Percentiles rank a stretch among this genome's conserved stretches.
Conservation (phyloP, 371 early-diverging fungal genomes). For the Umbelopsis sp. region DNA sequence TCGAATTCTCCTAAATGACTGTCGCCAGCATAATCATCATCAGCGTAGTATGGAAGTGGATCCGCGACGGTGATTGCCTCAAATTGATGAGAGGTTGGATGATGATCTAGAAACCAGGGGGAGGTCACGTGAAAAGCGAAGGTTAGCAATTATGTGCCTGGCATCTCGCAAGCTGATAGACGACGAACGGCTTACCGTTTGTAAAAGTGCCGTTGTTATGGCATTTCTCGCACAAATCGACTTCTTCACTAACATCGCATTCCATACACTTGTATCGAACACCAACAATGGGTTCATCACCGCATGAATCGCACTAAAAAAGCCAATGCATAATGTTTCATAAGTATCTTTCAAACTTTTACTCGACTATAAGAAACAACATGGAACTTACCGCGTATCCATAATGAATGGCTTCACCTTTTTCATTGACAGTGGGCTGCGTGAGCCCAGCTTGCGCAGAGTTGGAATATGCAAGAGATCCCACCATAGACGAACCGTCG, state of each 20-base stretch:
- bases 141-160: background rate
- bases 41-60: slow-evolving; percentile 51
- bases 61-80: slow-evolving; percentile 49
- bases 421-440: slow-evolving; percentile 17
- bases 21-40: slow-evolving; percentile 51
- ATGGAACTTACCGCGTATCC: slow-evolving; percentile 57
- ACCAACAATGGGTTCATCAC: slow-evolving; percentile 66
- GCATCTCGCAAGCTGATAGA: background rate
- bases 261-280: slow-evolving; percentile 61
- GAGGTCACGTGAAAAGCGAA: background rate
- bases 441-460: background rate
- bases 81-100: slow-evolving; percentile 52
- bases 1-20: slow-evolving; percentile 55
- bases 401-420: slow-evolving; percentile 48
- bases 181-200: slow-evolving; percentile 39
- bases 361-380: background rate
- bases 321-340: background rate
- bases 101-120: slow-evolving; percentile 39
- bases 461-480: slow-evolving; percentile 13
- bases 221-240: slow-evolving; percentile 56
- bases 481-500: slow-evolving; percentile 34
- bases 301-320: slow-evolving; percentile 61
- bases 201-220: slow-evolving; percentile 48
- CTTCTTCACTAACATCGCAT: slow-evolving; percentile 58
- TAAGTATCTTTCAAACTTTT: too few species aligned